phyloP scores from a whole-genome alignment of 805 yeast genomes.

The Kazachstania taianensis region DNA sequence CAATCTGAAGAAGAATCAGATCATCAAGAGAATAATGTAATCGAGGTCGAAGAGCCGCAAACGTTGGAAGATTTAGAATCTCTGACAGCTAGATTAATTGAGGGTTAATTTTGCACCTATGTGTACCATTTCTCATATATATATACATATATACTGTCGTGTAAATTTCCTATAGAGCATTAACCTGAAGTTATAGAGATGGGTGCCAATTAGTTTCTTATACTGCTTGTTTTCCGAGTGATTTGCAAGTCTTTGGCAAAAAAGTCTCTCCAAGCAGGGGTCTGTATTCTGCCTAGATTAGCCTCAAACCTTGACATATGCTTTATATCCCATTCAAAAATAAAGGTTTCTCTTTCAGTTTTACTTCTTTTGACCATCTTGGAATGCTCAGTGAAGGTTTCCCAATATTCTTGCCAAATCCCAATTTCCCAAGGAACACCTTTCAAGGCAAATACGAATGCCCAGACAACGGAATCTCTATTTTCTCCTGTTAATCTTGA shows the following conservation, averaged over 20 bases:
- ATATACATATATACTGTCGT: not conserved
- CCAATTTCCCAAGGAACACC: constrained; percentile 26
- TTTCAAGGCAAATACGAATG: constrained; percentile 21
- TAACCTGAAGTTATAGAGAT: too few species aligned
- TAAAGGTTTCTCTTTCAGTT: constrained; percentile 9
- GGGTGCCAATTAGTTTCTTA: too few species aligned
- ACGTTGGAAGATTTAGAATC: constrained; percentile 92
- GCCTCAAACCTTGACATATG: constrained; percentile 7
- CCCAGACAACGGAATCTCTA: constrained; percentile 24
- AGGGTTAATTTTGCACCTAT: constrained; percentile 1
- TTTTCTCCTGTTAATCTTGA: constrained; percentile 20
- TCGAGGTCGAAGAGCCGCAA: constrained; percentile 81
- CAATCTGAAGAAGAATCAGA: constrained; percentile 12
- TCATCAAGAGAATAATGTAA: constrained; percentile 32
- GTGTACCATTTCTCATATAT: not conserved
- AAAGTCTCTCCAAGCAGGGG: constrained; percentile 24
- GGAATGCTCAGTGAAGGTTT: constrained; percentile 11
- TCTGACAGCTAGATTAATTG: constrained; percentile 45
- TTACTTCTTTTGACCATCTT: constrained; percentile 4
- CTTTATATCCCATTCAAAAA: constrained; percentile 16
- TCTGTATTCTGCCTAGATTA: constrained; percentile 19
- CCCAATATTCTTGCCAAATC: constrained; percentile 24
- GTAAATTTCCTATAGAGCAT: not conserved
- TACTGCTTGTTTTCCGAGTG: not conserved
- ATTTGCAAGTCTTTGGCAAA: not conserved